A percentile compares a stretch with the other conserved stretches of the same genome.
Evolutionary conservation across 768 basidiomycete genomes (phyloP).

Genomic region (Omphalotus guepiniiformis): DNA sequence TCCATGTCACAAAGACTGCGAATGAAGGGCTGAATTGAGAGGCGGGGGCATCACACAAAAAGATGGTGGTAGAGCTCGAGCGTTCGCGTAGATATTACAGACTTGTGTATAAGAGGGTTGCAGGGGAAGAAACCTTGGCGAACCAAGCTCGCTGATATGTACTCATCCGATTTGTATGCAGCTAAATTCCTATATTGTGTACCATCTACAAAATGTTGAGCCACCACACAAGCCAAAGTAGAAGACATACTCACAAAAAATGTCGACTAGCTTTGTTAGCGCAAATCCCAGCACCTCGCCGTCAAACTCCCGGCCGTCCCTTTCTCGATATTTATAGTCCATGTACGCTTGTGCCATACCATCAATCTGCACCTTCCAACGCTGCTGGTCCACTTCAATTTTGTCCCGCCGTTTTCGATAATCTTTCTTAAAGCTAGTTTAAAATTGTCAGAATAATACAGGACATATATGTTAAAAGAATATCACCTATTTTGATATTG

Average conservation of each 20-base stretch:
- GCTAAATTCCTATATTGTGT: background rate
- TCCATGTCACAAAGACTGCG: background rate
- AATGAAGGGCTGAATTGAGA: background rate
- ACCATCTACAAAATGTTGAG: background rate
- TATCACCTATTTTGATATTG: too few relatives aligned
- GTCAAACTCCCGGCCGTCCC: background rate
- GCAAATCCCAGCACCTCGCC: background rate
- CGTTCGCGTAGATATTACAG: conserved; percentile 17
- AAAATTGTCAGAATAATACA: background rate
- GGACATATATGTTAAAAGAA: too few relatives aligned
- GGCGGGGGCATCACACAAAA: background rate
- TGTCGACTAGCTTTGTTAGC: conserved; percentile 3
- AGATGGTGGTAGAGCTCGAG: conserved; percentile 19
- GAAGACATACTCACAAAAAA: conserved; percentile 1
- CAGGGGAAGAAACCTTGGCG: conserved; percentile 21
- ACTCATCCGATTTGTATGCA: background rate
- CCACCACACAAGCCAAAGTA: background rate
- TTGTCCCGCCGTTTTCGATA: background rate
- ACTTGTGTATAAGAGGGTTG: conserved; percentile 16
- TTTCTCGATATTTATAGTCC: conserved; percentile 4
- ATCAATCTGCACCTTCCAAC: background rate
- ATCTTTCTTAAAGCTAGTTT: background rate
- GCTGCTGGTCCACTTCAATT: background rate
- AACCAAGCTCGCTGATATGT: conserved; percentile 15
- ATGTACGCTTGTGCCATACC: background rate